A percentile compares a stretch with the other conserved stretches of the same genome.
phyloP scores from a whole-genome alignment of 208 protist genomes.

The Trypanosomatidae sp. region DNA sequence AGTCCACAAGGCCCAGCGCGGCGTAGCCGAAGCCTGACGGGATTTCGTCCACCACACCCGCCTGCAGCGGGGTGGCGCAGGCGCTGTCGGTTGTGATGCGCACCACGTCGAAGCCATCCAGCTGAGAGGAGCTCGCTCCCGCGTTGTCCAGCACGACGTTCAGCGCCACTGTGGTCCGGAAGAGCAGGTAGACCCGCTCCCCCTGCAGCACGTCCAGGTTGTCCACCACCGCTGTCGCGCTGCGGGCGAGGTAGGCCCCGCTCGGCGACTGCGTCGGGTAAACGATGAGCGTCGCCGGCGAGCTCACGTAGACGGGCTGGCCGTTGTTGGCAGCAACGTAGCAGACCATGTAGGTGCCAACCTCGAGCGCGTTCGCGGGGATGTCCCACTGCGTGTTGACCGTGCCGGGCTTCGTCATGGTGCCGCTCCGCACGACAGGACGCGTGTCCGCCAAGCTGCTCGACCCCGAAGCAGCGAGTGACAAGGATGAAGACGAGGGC shows the following conservation, averaged over 20 bases:
- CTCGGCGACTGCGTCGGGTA: conserved; percentile 68
- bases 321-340: conserved; percentile 65
- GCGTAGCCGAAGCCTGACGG: conserved; percentile 72
- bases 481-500: no score
- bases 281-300: conserved; percentile 52
- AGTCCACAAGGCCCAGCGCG: conserved; percentile 25
- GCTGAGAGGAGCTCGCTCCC: conserved; percentile 8
- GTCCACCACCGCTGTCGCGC: conserved; percentile 11
- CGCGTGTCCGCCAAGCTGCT: no score
- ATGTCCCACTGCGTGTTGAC: conserved; percentile 74
- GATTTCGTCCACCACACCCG: conserved; percentile 44
- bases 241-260: conserved; percentile 59
- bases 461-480: no score
- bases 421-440: no score
- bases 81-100: conserved; percentile 44
- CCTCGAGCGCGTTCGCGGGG: conserved; percentile 22
- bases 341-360: conserved; percentile 76
- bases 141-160: conserved; percentile 52
- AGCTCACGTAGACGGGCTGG: conserved; percentile 51
- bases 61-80: conserved; percentile 31
- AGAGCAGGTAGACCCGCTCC: conserved; percentile 83
- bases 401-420: conserved; percentile 29
- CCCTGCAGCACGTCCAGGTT: conserved; percentile 49
- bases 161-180: conserved; percentile 65
- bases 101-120: conserved; percentile 39